Evolutionary conservation across 768 basidiomycete species (phyloP).

Genomic region (Daedaleopsis nitida): DNA sequence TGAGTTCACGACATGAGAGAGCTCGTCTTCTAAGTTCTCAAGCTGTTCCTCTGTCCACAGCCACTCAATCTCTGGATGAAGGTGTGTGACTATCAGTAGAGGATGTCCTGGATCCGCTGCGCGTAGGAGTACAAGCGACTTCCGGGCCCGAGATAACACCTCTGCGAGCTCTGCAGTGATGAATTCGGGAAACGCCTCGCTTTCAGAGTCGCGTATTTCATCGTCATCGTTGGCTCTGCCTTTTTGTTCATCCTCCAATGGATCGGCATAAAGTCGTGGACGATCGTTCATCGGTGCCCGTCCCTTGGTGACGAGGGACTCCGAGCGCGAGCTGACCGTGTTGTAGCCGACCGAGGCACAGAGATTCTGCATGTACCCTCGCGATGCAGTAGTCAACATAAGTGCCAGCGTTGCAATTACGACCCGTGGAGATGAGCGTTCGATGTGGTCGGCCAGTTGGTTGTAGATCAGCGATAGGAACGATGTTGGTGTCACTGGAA

Average conservation of each 20-base stretch:
- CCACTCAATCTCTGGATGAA: conserved; percentile 48
- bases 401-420: conserved; percentile 64
- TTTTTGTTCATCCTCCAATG: conserved; percentile 3
- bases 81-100: conserved; percentile 39
- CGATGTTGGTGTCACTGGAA: conserved; percentile 37
- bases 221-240: conserved; percentile 37
- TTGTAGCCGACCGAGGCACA: conserved; percentile 61
- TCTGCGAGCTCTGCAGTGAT: conserved; percentile 53
- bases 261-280: background rate
- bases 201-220: conserved; percentile 34
- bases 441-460: conserved; percentile 54
- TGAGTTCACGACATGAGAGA: background rate
- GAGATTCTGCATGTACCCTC: conserved; percentile 60
- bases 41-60: conserved; percentile 64
- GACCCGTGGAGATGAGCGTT: conserved; percentile 48
- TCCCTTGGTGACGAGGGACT: background rate
- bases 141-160: conserved; percentile 63
- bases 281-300: background rate
- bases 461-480: conserved; percentile 66
- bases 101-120: conserved; percentile 68
- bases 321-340: conserved; percentile 6
- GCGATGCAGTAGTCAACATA: conserved; percentile 64
- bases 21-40: conserved; percentile 17
- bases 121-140: conserved; percentile 65
- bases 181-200: conserved; percentile 59